Conservation (phyloP, 2,329 filamentous ascomycete genomes). For the Colletotrichum melonis region DNA sequence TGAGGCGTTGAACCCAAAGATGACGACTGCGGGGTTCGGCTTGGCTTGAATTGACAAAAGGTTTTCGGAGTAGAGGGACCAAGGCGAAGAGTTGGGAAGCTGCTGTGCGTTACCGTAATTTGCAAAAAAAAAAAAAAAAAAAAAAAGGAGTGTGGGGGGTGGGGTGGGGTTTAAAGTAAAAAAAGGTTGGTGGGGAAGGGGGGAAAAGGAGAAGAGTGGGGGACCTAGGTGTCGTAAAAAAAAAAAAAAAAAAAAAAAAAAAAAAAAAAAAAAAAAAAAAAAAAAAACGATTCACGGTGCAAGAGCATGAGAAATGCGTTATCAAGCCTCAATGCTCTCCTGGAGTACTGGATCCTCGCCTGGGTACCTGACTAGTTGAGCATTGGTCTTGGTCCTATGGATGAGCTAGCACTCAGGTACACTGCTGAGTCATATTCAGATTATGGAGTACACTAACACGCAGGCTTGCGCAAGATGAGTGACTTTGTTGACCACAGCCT, state of each 20-base stretch:
- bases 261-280: no score
- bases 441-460: neutral
- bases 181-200: no score
- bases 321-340: neutral
- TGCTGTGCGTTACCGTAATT: neutral
- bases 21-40: conserved; percentile 10
- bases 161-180: no score
- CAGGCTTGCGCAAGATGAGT: neutral
- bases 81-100: neutral
- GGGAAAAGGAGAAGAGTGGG: no score
- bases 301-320: neutral
- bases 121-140: neutral
- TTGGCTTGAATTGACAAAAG: neutral
- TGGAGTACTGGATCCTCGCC: no score
- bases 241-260: no score
- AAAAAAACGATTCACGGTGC: neutral
- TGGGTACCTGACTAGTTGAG: no score
- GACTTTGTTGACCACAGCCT: neutral
- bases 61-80: neutral
- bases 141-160: no score
- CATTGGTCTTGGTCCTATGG: neutral
- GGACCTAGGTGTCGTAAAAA: no score
- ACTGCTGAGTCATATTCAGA: neutral
- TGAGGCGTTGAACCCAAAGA: neutral
- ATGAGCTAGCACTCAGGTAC: neutral